Base-by-base conservation (phyloP, 768 basidiomycete genomes). In the Lentinula edodes region DNA sequence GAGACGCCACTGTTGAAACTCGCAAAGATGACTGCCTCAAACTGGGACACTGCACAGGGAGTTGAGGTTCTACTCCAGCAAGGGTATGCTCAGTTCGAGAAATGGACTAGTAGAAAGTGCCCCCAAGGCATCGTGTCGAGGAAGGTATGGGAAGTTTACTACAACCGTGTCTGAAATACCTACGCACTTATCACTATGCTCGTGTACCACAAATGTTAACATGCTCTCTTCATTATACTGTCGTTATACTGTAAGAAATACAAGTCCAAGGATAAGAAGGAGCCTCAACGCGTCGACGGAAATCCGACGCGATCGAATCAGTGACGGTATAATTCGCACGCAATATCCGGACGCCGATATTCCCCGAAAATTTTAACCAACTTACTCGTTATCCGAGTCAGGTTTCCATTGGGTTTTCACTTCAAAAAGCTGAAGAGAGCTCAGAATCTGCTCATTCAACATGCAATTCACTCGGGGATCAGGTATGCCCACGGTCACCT, bases 1-100 rank as follows among this genome's bases (percentile, higher is more conserved):
- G 81, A 86, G 66, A 98, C 96, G 13, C 88, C 95, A 0, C 72
- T 99, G 59, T 74, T 98, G 28, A 70, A 72, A 57, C 73, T 96
- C 13, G 95, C 93, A 4, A 78, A 80, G 66, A 68, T 71, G 42
- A 74, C 70, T 23, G 77, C 76, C 6, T 63, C 71, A 34, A 77
- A 81, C 38, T 96, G 95, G 95, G 76, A 72, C 9, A 74, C 77
- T 4, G 89, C 94, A n/a, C 80, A 80, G 54, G 95, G 95, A 0
- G 74, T 96, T 9, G 90, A 93, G 66, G 88, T 95, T 54, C 74
- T 98, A 52, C 77, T 97, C 32, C 90, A 94, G 76, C 95, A 97
- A 70, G 95, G 91, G 1, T 94, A 86, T 72, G 83, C 82, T 50
- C 94, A 95, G 71, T 93, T 93, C 70, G 83, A 87, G 74, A 67